A percentile compares a stretch with the other conserved stretches of the same genome.
Conservation (phyloP, 345 rosid species). For the Eucalyptus decipiens region DNA sequence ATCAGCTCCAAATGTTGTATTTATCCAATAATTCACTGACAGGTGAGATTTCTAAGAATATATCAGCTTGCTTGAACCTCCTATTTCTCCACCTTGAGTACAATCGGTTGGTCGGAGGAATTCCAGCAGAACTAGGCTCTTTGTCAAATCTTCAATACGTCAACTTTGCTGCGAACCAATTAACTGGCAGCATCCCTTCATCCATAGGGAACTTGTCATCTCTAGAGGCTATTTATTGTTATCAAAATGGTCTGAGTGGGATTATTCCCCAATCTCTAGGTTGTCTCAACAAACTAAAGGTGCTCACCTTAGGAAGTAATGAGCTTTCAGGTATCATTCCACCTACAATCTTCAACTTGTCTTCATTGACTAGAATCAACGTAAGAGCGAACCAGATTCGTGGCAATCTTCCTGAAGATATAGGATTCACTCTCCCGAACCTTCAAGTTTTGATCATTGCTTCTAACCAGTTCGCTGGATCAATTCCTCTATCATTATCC, state of each 20-base stretch:
- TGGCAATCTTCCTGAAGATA: conserved; percentile 7
- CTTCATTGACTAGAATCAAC: neutral
- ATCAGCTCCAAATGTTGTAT: neutral
- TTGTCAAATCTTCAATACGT: neutral
- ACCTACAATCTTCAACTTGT: conserved; percentile 10
- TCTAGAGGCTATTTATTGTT: neutral
- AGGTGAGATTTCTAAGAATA: neutral
- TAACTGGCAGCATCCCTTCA: neutral
- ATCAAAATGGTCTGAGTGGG: neutral
- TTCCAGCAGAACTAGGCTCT: neutral
- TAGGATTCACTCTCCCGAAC: conserved; percentile 2
- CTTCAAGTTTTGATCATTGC: neutral
- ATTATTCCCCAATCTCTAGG: neutral
- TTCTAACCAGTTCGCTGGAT: neutral
- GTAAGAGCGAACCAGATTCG: neutral
- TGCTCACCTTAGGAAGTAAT: neutral
- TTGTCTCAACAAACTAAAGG: neutral
- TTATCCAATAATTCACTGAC: neutral
- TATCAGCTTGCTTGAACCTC: neutral
- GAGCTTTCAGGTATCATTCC: conserved; percentile 8
- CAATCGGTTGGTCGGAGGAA: neutral
- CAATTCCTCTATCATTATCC: neutral
- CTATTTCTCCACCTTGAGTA: neutral
- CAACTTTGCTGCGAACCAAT: neutral
- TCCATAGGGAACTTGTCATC: neutral